These are phyloP conservation scores for Pelagophyceae sp. DNA, from an alignment of 352 stramenopile species.

Conservation along the genomic window DNA sequence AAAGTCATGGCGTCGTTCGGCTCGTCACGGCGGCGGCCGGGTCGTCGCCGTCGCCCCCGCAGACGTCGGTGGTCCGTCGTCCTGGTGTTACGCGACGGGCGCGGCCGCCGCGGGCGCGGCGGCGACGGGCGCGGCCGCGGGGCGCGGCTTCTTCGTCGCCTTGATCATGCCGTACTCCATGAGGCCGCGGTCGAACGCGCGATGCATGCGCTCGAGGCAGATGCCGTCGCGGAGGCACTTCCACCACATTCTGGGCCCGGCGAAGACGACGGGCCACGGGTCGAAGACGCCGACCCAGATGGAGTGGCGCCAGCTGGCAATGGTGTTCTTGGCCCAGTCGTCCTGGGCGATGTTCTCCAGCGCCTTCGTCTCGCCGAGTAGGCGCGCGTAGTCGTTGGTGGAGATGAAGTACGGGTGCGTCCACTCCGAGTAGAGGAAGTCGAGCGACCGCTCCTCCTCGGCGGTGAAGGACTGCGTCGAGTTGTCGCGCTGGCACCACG, in stretches of 20 bases:
- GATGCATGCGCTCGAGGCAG: slow-evolving; percentile 69
- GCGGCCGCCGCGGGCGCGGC: no score
- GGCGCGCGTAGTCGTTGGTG: slow-evolving; percentile 62
- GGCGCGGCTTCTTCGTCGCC: slow-evolving; percentile 62
- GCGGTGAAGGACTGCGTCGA: slow-evolving; percentile 54
- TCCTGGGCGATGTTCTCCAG: slow-evolving; percentile 56
- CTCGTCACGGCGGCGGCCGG: no score
- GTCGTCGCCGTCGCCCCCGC: no score
- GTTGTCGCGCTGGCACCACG: slow-evolving; percentile 69
- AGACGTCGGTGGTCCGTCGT: no score
- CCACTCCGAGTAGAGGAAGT: slow-evolving; percentile 76
- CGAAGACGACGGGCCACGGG: slow-evolving; percentile 59
- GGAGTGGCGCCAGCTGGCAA: slow-evolving; percentile 63
- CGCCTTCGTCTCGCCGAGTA: slow-evolving; percentile 56
- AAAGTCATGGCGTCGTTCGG: no score
- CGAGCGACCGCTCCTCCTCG: slow-evolving; percentile 55
- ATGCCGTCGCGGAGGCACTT: slow-evolving; percentile 66
- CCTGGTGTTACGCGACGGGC: no score
- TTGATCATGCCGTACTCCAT: slow-evolving; percentile 77
- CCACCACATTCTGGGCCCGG: slow-evolving; percentile 50
- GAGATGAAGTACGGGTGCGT: slow-evolving; percentile 76
- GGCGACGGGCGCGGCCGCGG: no score
- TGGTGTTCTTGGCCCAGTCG: slow-evolving; percentile 62
- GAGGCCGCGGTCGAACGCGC: slow-evolving; percentile 62
- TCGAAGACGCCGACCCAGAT: slow-evolving; percentile 67